phyloP scores from a whole-genome alignment of 768 basidiomycete genomes.

The Artomyces pyxidatus region DNA sequence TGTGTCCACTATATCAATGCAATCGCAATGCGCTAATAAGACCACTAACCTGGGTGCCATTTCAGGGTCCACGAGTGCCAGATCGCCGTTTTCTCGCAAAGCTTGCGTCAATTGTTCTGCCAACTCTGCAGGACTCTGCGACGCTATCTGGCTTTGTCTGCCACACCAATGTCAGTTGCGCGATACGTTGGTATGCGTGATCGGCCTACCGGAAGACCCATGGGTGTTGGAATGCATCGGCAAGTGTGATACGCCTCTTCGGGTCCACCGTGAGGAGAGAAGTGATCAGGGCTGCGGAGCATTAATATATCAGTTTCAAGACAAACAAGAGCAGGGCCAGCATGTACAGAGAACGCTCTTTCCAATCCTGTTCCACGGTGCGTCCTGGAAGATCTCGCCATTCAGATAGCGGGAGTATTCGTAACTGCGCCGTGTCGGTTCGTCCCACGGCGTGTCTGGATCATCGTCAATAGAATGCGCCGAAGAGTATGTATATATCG shows the following conservation, averaged over 20 bases:
- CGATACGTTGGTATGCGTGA: too few species aligned
- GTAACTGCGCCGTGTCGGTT: conserved; percentile 69
- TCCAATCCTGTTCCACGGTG: conserved; percentile 70
- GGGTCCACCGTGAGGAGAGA: conserved; percentile 72
- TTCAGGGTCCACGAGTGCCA: conserved; percentile 60
- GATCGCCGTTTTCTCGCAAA: conserved; percentile 63
- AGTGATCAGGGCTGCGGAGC: conserved; percentile 66
- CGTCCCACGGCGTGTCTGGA: conserved; percentile 96
- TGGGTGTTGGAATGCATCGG: conserved; percentile 47
- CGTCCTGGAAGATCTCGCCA: conserved; percentile 64
- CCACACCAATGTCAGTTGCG: background rate
- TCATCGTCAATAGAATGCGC: background rate
- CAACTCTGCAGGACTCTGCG: conserved; percentile 40
- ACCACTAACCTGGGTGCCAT: conserved; percentile 28
- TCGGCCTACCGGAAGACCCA: conserved; percentile 64
- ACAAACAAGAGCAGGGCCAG: background rate
- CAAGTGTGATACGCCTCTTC: conserved; percentile 53
- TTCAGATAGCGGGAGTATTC: conserved; percentile 74
- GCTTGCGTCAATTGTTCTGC: conserved; percentile 66
- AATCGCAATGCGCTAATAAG: background rate
- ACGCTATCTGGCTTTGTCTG: conserved; percentile 66
- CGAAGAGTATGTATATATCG: background rate
- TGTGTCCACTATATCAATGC: background rate
- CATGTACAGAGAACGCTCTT: conserved; percentile 53
- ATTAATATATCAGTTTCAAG: background rate